Percentiles rank a stretch among this genome's conserved stretches.
phyloP scores from a whole-genome alignment of 805 yeast species.

The Metschnikowia reukaufii region DNA sequence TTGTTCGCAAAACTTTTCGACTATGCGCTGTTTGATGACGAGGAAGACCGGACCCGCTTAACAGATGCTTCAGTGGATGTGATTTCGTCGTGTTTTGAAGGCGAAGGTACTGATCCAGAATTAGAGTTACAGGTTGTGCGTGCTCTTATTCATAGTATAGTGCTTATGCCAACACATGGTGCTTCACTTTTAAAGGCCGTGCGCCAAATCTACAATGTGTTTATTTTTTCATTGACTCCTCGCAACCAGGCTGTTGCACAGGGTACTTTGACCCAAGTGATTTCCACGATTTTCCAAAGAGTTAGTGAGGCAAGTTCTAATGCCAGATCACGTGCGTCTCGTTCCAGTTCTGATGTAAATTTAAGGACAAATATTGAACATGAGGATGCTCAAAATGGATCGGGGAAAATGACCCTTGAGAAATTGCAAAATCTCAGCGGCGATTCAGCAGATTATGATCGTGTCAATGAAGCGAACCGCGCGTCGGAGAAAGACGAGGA shows the following conservation, averaged over 20 bases:
- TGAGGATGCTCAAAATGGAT: conserved; percentile 14
- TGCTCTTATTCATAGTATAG: conserved; percentile 84
- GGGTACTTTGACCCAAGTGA: conserved; percentile 89
- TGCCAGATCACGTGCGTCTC: conserved; percentile 8
- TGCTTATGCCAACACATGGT: conserved; percentile 88
- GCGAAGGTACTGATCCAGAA: conserved; percentile 87
- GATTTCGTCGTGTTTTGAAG: conserved; percentile 81
- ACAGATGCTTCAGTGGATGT: conserved; percentile 84
- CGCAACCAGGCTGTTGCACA: conserved; percentile 93
- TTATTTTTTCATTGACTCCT: conserved; percentile 76
- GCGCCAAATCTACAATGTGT: conserved; percentile 90
- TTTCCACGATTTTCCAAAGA: conserved; percentile 80
- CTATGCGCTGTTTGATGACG: conserved; percentile 70
- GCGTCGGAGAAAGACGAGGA: conserved; percentile 59
- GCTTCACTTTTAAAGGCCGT: conserved; percentile 84
- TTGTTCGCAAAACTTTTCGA: conserved; percentile 85
- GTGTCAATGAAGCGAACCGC: conserved; percentile 48
- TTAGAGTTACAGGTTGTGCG: conserved; percentile 91
- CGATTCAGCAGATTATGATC: conserved; percentile 49
- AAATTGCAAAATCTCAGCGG: conserved; percentile 57
- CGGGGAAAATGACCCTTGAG: conserved; percentile 51
- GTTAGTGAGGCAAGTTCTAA: conserved; percentile 30
- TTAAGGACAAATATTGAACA: conserved; percentile 6
- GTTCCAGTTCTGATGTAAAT: conserved; percentile 22
- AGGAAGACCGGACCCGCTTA: conserved; percentile 50